Base-by-base conservation (phyloP, 495 filamentous ascomycete genomes). In the Penicillium chermesinum region DNA sequence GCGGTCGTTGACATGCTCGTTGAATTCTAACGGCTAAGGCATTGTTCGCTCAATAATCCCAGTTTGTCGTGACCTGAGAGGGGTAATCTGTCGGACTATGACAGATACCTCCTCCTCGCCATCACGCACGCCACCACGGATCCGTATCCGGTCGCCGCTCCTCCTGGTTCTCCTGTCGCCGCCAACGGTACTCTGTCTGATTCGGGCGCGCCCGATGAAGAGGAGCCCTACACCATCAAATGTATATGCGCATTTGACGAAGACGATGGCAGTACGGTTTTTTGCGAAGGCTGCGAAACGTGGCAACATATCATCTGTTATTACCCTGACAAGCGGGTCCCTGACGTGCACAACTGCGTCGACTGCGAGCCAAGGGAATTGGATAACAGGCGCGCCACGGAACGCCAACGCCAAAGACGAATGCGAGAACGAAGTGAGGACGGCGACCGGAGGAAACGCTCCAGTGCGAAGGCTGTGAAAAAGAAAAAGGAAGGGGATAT, bases 301-400 rank as follows among this genome's bases (percentile, higher is more conserved):
- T 99, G 93, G 93, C 93, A 99, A 68, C 93, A 99, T 68, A 91
- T 94, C 52, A 80, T 88, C 56, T 99, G 93, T 70, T 96, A 95
- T 69, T 94, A 96, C 62, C 83, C 86, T 41, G 72, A 81, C 42
- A 78, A 76, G 41, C 77, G 81, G 30, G 84, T 94, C 37, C 91
- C 88, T 33, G 78, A 87, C 16, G 78, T 83, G 55, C 95, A 99
- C 68, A 84, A 82, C 54, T 99, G 93, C 69, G 77, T 77, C 44
- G 89, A 93, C 50, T 99, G 93, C 69, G 74, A 83, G 48, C 89
- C 91, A 14, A 77, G 89, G 52, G 58, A 58, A 36, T 57, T 96
- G 54, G 87, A 96, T 64, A 66, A 69, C 34, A 77, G 84, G 53
- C 72, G 76, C 55, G 93, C 93, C 30, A 72, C 72, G 34, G 83